phyloP scores from a whole-genome alignment of 352 stramenopile genomes.

The Aphanomyces cochlioides region DNA sequence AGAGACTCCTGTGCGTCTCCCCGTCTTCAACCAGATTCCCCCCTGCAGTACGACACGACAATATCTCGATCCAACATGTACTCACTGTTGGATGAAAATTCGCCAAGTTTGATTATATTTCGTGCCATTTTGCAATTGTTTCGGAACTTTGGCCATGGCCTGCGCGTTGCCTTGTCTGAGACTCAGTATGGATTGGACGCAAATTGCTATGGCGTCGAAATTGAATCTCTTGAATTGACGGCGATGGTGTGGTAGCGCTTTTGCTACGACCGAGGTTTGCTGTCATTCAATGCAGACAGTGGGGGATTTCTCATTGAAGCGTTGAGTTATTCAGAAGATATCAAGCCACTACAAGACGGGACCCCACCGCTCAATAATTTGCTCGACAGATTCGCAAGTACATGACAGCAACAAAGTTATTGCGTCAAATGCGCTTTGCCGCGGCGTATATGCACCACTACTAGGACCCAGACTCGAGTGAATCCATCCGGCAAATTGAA shows the following conservation, averaged over 20 bases:
- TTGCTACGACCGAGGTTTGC: conserved; percentile 87
- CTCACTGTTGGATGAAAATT: conserved; percentile 32
- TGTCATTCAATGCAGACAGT: background rate
- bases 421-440: background rate
- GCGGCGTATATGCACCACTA: background rate
- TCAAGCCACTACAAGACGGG: conserved; percentile 81
- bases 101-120: conserved; percentile 97
- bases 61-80: background rate
- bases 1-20: conserved; percentile 65
- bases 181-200: conserved; percentile 93
- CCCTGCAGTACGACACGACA: conserved; percentile 46
- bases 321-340: conserved; percentile 38
- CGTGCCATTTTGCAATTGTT: conserved; percentile 95
- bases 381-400: conserved; percentile 97
- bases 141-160: conserved; percentile 94
- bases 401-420: conserved; percentile 54
- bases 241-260: conserved; percentile 99
- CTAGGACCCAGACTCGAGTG: background rate
- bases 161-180: conserved; percentile 98
- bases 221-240: conserved; percentile 97
- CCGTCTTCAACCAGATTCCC: conserved; percentile 95
- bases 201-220: conserved; percentile 97
- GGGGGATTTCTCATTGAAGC: background rate
- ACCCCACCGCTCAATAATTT: conserved; percentile 89
- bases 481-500: background rate